These are phyloP conservation scores for Talaromyces piceae DNA, from an alignment of 2,329 filamentous ascomycete species.

Conservation along the genomic window DNA sequence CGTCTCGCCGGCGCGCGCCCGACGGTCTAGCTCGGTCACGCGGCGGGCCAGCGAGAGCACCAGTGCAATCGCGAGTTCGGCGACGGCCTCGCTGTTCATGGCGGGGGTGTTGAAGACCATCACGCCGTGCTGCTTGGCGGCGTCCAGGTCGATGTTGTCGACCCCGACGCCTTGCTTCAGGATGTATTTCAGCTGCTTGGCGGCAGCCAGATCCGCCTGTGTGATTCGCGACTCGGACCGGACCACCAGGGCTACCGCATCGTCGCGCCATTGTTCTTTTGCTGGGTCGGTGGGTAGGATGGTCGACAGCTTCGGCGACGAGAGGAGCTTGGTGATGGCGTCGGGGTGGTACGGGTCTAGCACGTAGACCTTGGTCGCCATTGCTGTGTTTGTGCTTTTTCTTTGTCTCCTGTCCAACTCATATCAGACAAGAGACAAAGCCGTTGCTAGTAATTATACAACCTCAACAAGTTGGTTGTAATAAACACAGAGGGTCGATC, in stretches of 20 bases:
- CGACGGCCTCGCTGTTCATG: slow-evolving; percentile 27
- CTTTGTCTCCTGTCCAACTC: too few relatives aligned
- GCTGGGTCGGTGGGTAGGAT: slow-evolving; percentile 16
- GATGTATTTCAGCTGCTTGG: slow-evolving; percentile 19
- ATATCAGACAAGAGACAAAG: too few relatives aligned
- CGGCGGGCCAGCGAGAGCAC: slow-evolving; percentile 24
- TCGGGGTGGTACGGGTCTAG: slow-evolving; percentile 23
- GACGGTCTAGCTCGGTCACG: slow-evolving; percentile 22
- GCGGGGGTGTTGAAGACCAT: slow-evolving; percentile 20
- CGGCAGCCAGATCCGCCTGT: slow-evolving; percentile 15
- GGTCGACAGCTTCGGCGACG: slow-evolving; percentile 12
- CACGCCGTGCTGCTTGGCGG: slow-evolving; percentile 16
- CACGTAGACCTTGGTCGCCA: slow-evolving; percentile 4
- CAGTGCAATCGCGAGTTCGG: slow-evolving; percentile 26
- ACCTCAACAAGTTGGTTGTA: background rate
- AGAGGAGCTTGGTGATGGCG: slow-evolving; percentile 16
- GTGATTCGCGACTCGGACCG: slow-evolving; percentile 18
- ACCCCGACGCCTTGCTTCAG: slow-evolving; percentile 25
- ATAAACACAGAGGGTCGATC: background rate
- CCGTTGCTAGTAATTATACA: too few relatives aligned
- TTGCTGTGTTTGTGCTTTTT: background rate
- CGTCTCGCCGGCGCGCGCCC: slow-evolving; percentile 17
- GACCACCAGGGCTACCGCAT: slow-evolving; percentile 19
- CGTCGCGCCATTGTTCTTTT: slow-evolving; percentile 12
- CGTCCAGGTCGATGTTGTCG: slow-evolving; percentile 23